Percentiles rank a stretch among this genome's conserved stretches.
These are phyloP conservation scores for Penicillium sp. DNA, from an alignment of 2,329 filamentous ascomycete species.

Conservation along the genomic window DNA sequence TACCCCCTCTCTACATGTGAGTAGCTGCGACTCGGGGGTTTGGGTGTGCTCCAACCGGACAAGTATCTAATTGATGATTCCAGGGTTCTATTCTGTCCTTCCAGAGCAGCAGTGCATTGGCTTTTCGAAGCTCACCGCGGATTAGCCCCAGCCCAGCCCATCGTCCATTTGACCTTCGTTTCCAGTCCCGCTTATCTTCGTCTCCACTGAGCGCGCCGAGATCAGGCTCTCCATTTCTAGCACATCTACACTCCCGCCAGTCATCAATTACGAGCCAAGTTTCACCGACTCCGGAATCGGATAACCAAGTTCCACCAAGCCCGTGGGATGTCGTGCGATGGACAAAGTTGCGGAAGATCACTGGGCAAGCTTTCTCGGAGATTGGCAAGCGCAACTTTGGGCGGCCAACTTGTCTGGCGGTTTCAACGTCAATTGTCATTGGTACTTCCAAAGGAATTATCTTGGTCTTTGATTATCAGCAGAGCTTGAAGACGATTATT, in stretches of 20 bases:
- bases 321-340: constrained; percentile 98
- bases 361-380: constrained; percentile 89
- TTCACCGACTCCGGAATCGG: constrained; percentile 64
- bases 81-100: constrained; percentile 64
- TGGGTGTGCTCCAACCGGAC: constrained; percentile 62
- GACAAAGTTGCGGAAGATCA: constrained; percentile 91
- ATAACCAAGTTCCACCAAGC: constrained; percentile 73
- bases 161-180: constrained; percentile 91
- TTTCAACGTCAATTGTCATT: constrained; percentile 85
- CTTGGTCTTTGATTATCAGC: constrained; percentile 95
- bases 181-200: constrained; percentile 83
- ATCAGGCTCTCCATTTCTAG: constrained; percentile 76
- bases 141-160: constrained; percentile 81
- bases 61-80: constrained; percentile 47
- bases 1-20: constrained; percentile 80
- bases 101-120: constrained; percentile 75
- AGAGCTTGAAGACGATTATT: constrained; percentile 91
- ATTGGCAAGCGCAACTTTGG: constrained; percentile 91
- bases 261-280: constrained; percentile 78
- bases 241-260: constrained; percentile 78
- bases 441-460: constrained; percentile 95
- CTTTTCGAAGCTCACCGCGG: constrained; percentile 70
- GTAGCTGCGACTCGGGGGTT: constrained; percentile 41
- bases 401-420: constrained; percentile 83
- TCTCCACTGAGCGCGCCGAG: constrained; percentile 67